These are phyloP conservation scores for Lachnellula willkommii DNA, from an alignment of 2,329 filamentous ascomycete species.

Conservation along the genomic window DNA sequence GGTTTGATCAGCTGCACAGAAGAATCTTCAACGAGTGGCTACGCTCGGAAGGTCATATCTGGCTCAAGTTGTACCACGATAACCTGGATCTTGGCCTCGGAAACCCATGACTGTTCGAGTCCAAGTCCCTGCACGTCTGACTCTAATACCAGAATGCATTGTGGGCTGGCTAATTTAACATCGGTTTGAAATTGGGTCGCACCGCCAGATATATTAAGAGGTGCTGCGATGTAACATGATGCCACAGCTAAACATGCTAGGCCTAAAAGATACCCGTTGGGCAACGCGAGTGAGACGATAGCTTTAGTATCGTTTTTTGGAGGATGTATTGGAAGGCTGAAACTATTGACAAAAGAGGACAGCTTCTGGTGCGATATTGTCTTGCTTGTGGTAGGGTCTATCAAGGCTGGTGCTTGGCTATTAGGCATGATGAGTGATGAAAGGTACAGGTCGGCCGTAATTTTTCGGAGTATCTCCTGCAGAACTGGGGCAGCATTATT, in stretches of 20 bases:
- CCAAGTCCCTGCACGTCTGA: conserved; percentile 38
- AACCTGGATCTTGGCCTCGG: conserved; percentile 34
- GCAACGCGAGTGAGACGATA: conserved; percentile 33
- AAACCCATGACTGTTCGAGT: conserved; percentile 33
- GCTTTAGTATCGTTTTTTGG: no score
- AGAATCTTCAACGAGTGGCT: conserved; percentile 8
- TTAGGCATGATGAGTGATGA: no score
- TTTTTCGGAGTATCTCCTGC: no score
- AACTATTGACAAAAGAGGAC: no score
- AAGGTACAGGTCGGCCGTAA: no score
- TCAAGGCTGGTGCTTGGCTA: no score
- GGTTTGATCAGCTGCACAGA: conserved; percentile 1
- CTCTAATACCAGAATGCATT: conserved; percentile 41
- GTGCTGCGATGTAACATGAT: conserved; percentile 47
- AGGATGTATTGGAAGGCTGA: no score
- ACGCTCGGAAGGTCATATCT: conserved; percentile 35
- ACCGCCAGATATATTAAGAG: conserved; percentile 45
- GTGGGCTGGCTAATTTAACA: conserved; percentile 42
- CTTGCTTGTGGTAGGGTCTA: no score
- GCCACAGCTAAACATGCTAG: conserved; percentile 44
- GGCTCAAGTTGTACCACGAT: conserved; percentile 36
- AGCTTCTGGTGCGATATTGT: no score
- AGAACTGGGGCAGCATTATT: no score
- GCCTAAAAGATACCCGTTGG: conserved; percentile 50
- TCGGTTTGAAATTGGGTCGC: conserved; percentile 47